These are phyloP conservation scores for Vigna mungo DNA, from an alignment of 306 rosid genomes.

Conservation along the genomic window DNA sequence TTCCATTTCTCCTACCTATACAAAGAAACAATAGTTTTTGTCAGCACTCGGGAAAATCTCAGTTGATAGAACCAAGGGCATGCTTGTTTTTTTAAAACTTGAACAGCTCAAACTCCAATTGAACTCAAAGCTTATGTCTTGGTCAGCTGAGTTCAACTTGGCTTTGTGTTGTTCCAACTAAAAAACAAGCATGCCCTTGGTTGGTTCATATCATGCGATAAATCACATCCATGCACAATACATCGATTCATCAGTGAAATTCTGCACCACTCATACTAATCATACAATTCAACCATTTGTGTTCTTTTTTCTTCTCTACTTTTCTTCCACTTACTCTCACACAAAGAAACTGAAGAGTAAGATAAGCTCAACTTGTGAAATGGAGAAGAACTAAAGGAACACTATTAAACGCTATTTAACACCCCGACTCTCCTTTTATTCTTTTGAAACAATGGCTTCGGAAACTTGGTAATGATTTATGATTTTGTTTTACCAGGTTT, in stretches of 20 bases:
- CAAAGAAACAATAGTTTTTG: slow-evolving; percentile 39
- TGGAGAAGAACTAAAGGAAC: background rate
- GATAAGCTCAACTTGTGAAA: slow-evolving; percentile 5
- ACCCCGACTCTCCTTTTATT: background rate
- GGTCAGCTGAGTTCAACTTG: too few species aligned
- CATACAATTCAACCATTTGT: background rate
- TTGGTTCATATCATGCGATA: background rate
- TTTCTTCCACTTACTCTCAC: background rate
- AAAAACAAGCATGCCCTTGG: too few species aligned
- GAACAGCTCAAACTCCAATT: too few species aligned
- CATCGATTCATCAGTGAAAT: background rate
- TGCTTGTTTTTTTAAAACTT: too few species aligned
- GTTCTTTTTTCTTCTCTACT: too few species aligned
- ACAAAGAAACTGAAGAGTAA: background rate
- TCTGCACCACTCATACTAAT: background rate
- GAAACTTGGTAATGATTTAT: background rate
- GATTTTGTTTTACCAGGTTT: background rate
- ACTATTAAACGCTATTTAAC: background rate
- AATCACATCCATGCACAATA: background rate
- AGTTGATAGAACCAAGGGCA: too few species aligned
- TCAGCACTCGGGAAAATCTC: background rate
- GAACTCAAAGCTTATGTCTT: too few species aligned
- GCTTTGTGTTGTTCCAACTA: too few species aligned
- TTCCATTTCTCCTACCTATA: slow-evolving; percentile 92
- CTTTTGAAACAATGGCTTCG: background rate